Percentiles rank a stretch among this genome's conserved stretches.
These are phyloP conservation scores for Eucalyptus camaldulensis DNA, from an alignment of 345 rosid species.

Conservation along the genomic window DNA sequence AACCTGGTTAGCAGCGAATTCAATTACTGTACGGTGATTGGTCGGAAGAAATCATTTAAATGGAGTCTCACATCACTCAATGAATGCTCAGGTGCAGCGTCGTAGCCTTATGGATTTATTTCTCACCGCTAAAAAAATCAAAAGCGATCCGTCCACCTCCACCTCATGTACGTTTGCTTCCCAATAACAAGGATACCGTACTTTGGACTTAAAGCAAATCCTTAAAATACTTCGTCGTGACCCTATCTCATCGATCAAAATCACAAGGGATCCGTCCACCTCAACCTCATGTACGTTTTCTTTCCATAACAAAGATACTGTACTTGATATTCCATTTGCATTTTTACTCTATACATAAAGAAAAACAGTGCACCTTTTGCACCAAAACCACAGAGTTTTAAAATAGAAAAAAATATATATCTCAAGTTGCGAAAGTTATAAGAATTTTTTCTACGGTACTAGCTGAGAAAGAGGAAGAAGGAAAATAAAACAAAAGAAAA, in stretches of 20 bases:
- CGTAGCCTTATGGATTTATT: not conserved
- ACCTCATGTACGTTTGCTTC: not conserved
- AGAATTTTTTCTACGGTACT: not conserved
- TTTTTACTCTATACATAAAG: not conserved
- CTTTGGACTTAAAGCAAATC: too few species aligned
- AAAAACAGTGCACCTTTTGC: not conserved
- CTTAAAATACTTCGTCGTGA: too few species aligned
- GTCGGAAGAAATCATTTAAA: not conserved
- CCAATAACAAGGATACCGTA: not conserved
- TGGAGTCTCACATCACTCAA: not conserved
- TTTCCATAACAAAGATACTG: not conserved
- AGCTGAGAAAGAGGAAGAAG: too few species aligned
- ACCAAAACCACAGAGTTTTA: not conserved
- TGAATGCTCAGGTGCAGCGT: not conserved
- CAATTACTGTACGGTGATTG: not conserved
- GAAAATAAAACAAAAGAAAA: too few species aligned
- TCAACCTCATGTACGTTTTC: not conserved
- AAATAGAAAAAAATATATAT: not conserved
- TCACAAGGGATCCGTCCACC: not conserved
- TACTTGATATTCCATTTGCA: not conserved
- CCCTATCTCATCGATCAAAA: too few species aligned
- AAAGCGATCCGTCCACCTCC: not conserved
- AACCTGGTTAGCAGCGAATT: not conserved
- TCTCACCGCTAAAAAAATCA: not conserved
- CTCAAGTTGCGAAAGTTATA: too few species aligned